phyloP scores from a whole-genome alignment of 345 rosid genomes.

The Alliaria petiolata region DNA sequence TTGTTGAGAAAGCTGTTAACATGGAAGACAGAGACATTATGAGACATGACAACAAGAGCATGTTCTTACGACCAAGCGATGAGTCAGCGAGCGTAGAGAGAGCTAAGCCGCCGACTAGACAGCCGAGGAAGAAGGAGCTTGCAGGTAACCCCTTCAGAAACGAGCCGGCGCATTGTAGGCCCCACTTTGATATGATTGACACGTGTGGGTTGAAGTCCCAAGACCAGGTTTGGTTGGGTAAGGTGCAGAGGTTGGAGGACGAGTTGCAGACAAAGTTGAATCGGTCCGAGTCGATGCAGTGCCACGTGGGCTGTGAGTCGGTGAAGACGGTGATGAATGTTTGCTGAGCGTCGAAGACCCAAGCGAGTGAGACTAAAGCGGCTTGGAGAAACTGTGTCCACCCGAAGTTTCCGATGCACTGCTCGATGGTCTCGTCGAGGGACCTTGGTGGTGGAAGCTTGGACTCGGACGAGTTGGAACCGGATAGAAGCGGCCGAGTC shows the following conservation, averaged over 20 bases:
- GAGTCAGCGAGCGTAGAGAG: slow-evolving; percentile 56
- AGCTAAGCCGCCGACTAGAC: slow-evolving; percentile 45
- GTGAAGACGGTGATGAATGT: slow-evolving; percentile 59
- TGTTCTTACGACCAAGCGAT: slow-evolving; percentile 55
- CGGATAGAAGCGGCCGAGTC: slow-evolving; percentile 36
- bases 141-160: slow-evolving; percentile 50
- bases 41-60: slow-evolving; percentile 44
- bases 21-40: slow-evolving; percentile 42
- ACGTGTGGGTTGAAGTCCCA: slow-evolving; percentile 41
- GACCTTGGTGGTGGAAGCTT: slow-evolving; percentile 26
- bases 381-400: slow-evolving; percentile 46
- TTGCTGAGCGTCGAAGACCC: slow-evolving; percentile 65
- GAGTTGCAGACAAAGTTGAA: slow-evolving; percentile 19
- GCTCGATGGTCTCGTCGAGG: slow-evolving; percentile 43
- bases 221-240: slow-evolving; percentile 39
- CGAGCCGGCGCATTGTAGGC: slow-evolving; percentile 45
- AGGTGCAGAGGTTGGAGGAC: slow-evolving; percentile 31
- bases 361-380: slow-evolving; percentile 46
- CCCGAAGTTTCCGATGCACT: slow-evolving; percentile 43
- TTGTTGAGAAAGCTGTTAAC: slow-evolving; percentile 37
- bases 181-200: slow-evolving; percentile 54
- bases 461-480: slow-evolving; percentile 9
- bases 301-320: slow-evolving; percentile 54
- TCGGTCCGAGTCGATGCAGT: slow-evolving; percentile 33
- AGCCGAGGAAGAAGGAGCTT: slow-evolving; percentile 57